Evolutionary conservation across 176 grass and related monocot species (phyloP).

Genomic region (Triticum urartu): DNA sequence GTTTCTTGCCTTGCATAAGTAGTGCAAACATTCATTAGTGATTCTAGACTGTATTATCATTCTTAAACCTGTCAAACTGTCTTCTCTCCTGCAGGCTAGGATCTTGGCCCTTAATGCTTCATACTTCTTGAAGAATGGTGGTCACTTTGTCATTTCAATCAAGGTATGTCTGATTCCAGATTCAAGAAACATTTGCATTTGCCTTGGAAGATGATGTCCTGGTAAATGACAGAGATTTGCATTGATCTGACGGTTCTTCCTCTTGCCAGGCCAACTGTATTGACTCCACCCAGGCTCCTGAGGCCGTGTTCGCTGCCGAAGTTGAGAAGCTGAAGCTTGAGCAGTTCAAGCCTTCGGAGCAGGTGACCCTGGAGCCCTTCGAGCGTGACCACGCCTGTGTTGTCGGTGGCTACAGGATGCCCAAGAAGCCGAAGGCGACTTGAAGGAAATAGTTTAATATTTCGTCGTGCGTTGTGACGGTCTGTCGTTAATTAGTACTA

Average conservation of each 20-base stretch:
- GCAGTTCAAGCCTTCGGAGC: slow-evolving; percentile 78
- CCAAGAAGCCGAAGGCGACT: slow-evolving; percentile 67
- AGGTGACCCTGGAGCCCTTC: slow-evolving; percentile 75
- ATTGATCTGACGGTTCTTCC: not conserved
- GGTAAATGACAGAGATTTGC: not conserved
- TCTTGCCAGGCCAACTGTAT: slow-evolving; percentile 71
- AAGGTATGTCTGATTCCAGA: slow-evolving; percentile 44
- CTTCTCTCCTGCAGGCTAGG: slow-evolving; percentile 60
- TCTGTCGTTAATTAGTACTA: not conserved
- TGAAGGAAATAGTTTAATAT: not conserved
- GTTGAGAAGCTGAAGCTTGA: slow-evolving; percentile 81
- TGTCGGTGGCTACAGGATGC: slow-evolving; percentile 75
- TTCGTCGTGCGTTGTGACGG: not conserved
- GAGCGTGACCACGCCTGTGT: slow-evolving; percentile 77
- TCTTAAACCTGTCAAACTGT: not conserved
- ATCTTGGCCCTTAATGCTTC: slow-evolving; percentile 81
- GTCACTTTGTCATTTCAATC: slow-evolving; percentile 93
- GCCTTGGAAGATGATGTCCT: too few species aligned
- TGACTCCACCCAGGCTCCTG: slow-evolving; percentile 59
- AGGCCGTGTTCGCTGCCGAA: slow-evolving; percentile 67
- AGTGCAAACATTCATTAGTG: too few species aligned
- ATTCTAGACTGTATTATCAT: not conserved
- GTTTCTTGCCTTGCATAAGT: too few species aligned
- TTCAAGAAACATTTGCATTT: not conserved
- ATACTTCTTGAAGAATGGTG: slow-evolving; percentile 78